Percentiles rank a stretch among this genome's conserved stretches.
Conservation (phyloP, 306 rosid genomes). For the Macrotyloma uniflorum region DNA sequence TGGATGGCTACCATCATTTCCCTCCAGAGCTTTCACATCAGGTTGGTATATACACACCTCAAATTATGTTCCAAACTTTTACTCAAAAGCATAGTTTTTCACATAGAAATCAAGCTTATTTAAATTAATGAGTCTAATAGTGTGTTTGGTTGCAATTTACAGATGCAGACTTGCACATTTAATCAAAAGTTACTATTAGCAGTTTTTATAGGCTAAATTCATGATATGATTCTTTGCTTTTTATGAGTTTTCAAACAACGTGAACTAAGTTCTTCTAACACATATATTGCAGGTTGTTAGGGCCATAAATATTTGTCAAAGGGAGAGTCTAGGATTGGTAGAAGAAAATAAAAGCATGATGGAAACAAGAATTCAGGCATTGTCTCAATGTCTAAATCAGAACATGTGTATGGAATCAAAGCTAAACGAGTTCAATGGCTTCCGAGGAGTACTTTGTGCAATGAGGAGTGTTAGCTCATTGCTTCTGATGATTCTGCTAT, state of each 20-base stretch:
- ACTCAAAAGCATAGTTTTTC: not conserved
- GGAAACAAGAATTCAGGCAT: slow-evolving; percentile 61
- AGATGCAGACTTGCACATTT: not conserved
- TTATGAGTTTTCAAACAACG: not conserved
- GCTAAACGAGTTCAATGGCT: slow-evolving; percentile 66
- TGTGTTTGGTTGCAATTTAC: not conserved
- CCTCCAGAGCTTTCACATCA: slow-evolving; percentile 55
- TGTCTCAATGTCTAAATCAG: slow-evolving; percentile 45
- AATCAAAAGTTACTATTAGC: not conserved
- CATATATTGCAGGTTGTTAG: slow-evolving; percentile 46
- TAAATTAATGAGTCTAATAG: not conserved
- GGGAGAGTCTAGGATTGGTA: slow-evolving; percentile 57
- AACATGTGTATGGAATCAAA: slow-evolving; percentile 49
- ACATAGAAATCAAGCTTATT: not conserved
- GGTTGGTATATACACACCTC: slow-evolving; percentile 45
- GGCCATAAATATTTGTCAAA: slow-evolving; percentile 54
- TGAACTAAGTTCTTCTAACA: not conserved
- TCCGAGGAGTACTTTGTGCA: slow-evolving; percentile 68
- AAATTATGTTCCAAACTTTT: slow-evolving; percentile 9
- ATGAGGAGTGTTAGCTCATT: slow-evolving; percentile 63
- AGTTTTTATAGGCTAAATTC: not conserved
- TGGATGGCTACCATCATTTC: slow-evolving; percentile 50
- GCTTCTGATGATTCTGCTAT: slow-evolving; percentile 60
- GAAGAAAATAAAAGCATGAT: slow-evolving; percentile 58
- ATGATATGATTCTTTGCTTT: not conserved